Base-by-base conservation (phyloP, 2,329 filamentous ascomycete genomes). In the Exophiala mesophila region DNA sequence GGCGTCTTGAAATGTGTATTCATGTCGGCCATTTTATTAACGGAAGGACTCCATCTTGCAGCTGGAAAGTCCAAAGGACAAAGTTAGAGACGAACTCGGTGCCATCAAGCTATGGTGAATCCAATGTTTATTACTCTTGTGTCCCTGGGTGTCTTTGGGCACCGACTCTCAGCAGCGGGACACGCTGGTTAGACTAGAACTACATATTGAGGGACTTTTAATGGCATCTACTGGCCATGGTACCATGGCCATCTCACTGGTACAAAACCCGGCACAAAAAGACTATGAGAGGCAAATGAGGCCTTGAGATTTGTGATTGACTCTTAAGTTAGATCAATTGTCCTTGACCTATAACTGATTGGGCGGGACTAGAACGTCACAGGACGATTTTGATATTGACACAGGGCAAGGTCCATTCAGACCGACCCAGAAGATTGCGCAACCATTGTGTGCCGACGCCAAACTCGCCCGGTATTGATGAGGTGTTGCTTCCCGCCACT, bases 351-450 rank as follows among this genome's bases (percentile, higher is more conserved):
- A n/a, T n/a, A n/a, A n/a, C n/a, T n/a, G n/a, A n/a, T n/a, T n/a
- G n/a, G n/a, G n/a, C n/a, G n/a, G n/a, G n/a, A n/a, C n/a, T n/a
- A n/a, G n/a, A n/a, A n/a, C n/a, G 17, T 52, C 41, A 54, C 23
- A 54, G 36, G 3, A 47, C 46, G 15, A 54, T 29, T 41, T 89
- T 82, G 20, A 97, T 78, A 64, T 95, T 88, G 65, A 98, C 76
- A 63, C 89, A 96, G 44, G 90, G 88, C 52, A 98, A 77, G 56
- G 85, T 78, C 86, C 90, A 94, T 63, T 96, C 89, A 57, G 85
- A 80, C 64, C 80, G 79, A 3, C 88, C 89, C 37, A 95, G 65
- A 37, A 94, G 65, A 57, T 80, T 88, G 55, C 88, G 77, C 46
- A 95, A 66, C 88, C 89, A 95, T 64, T 94, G 88, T 43, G 90